Evolutionary conservation across 768 basidiomycete species (phyloP).

Genomic region (Mycena indigotica): DNA sequence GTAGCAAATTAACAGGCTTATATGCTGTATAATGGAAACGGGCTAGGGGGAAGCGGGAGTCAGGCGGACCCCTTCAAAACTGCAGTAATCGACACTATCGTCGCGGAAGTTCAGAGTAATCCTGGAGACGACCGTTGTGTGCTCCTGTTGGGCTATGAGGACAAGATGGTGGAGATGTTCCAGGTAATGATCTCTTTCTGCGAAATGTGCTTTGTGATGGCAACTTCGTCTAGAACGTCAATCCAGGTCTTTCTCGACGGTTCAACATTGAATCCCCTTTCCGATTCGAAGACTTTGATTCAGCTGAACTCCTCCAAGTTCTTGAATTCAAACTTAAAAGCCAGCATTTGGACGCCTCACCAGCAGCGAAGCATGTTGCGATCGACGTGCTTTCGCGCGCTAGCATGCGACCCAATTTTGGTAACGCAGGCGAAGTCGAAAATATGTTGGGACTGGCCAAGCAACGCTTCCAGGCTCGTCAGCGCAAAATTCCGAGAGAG

Average conservation of each 20-base stretch:
- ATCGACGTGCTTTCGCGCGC: slow-evolving; percentile 47
- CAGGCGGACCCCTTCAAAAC: slow-evolving; percentile 58
- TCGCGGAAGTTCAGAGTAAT: slow-evolving; percentile 70
- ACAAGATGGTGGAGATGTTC: slow-evolving; percentile 75
- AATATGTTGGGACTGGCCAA: slow-evolving; percentile 59
- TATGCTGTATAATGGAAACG: slow-evolving; percentile 59
- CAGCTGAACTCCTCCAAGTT: slow-evolving; percentile 52
- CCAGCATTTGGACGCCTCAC: slow-evolving; percentile 60
- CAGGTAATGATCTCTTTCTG: slow-evolving; percentile 47
- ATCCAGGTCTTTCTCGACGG: slow-evolving; percentile 65
- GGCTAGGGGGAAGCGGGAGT: slow-evolving; percentile 27
- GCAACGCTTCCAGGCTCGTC: slow-evolving; percentile 44
- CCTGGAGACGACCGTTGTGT: slow-evolving; percentile 74
- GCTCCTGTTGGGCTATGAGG: slow-evolving; percentile 63
- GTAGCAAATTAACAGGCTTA: slow-evolving; percentile 51
- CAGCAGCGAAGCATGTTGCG: slow-evolving; percentile 57
- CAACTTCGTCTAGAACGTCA: slow-evolving; percentile 56
- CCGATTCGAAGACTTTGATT: slow-evolving; percentile 65
- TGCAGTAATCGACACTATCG: slow-evolving; percentile 73
- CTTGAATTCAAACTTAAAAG: slow-evolving; percentile 57
- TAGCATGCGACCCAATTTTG: slow-evolving; percentile 60
- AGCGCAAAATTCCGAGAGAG: slow-evolving; percentile 24
- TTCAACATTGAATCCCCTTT: slow-evolving; percentile 73
- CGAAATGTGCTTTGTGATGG: neutral
- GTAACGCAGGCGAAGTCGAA: slow-evolving; percentile 67